Conservation (phyloP, 2,329 filamentous ascomycete species). For the Cytospora piceicola region DNA sequence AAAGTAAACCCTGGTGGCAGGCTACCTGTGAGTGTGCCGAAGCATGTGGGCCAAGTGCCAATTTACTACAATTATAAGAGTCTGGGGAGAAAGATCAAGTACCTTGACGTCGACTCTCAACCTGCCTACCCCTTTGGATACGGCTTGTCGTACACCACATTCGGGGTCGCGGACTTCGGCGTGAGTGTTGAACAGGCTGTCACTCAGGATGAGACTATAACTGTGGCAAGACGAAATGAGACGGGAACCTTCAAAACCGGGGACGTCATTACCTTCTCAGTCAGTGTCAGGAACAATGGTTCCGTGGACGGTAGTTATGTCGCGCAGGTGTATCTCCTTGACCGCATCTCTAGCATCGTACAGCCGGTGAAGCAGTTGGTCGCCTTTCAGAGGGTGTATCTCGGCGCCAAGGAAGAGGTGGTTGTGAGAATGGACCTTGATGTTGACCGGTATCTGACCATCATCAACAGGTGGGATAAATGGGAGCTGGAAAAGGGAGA, state of each 20-base stretch:
- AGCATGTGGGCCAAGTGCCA: conserved; percentile 42
- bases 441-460: conserved; percentile 46
- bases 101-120: conserved; percentile 39
- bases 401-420: conserved; percentile 40
- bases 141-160: conserved; percentile 42
- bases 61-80: conserved; percentile 43
- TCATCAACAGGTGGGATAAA: conserved; percentile 46
- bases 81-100: conserved; percentile 37
- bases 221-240: too few relatives aligned
- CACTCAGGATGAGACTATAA: not conserved
- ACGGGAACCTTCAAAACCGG: conserved; percentile 15
- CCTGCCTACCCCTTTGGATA: conserved; percentile 43
- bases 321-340: conserved; percentile 46
- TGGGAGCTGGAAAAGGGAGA: conserved; percentile 50
- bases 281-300: conserved; percentile 42
- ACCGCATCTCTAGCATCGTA: conserved; percentile 45
- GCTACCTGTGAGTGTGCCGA: conserved; percentile 42
- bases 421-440: conserved; percentile 43
- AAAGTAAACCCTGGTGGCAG: conserved; percentile 40
- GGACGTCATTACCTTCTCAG: conserved; percentile 43
- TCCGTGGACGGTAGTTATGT: conserved; percentile 43
- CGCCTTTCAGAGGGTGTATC: conserved; percentile 46
- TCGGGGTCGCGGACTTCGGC: conserved; percentile 37
- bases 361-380: conserved; percentile 50
- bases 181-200: not conserved